Conservation (phyloP, 1,284 basidiomycete genomes). For the Naganishia sp. region DNA sequence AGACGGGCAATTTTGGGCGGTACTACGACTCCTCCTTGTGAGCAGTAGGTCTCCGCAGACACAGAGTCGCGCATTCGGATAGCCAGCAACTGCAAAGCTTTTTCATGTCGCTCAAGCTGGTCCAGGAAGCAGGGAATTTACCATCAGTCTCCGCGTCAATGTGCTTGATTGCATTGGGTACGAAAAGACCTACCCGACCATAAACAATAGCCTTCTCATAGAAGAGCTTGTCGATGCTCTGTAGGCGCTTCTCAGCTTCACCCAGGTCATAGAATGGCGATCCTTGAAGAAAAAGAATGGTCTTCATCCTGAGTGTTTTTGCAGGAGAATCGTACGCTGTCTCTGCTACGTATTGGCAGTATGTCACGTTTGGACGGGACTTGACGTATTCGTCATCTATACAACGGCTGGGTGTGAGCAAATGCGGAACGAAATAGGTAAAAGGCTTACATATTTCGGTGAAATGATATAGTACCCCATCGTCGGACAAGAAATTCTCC, state of each 20-base stretch:
- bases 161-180: no score
- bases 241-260: slow-evolving; percentile 58
- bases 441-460: slow-evolving; percentile 48
- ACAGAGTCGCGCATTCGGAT: slow-evolving; percentile 69
- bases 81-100: slow-evolving; percentile 69
- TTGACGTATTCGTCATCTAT: slow-evolving; percentile 48
- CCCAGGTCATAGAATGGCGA: slow-evolving; percentile 67
- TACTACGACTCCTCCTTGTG: slow-evolving; percentile 70
- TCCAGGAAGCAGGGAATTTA: neutral
- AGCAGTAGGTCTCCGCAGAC: slow-evolving; percentile 79
- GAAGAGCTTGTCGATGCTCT: slow-evolving; percentile 58
- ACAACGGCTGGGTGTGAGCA: neutral
- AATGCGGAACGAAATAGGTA: neutral
- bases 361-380: slow-evolving; percentile 27
- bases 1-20: slow-evolving; percentile 62
- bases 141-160: neutral
- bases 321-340: slow-evolving; percentile 66
- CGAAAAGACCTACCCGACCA: slow-evolving; percentile 64
- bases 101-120: slow-evolving; percentile 66
- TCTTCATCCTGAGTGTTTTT: slow-evolving; percentile 72
- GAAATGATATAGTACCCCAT: slow-evolving; percentile 52
- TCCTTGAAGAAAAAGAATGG: slow-evolving; percentile 73
- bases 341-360: slow-evolving; percentile 47
- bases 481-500: slow-evolving; percentile 42
- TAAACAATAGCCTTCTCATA: slow-evolving; percentile 77